These are phyloP conservation scores for Drechslerella coelobrocha DNA, from an alignment of 2,329 filamentous ascomycete species.

Conservation along the genomic window DNA sequence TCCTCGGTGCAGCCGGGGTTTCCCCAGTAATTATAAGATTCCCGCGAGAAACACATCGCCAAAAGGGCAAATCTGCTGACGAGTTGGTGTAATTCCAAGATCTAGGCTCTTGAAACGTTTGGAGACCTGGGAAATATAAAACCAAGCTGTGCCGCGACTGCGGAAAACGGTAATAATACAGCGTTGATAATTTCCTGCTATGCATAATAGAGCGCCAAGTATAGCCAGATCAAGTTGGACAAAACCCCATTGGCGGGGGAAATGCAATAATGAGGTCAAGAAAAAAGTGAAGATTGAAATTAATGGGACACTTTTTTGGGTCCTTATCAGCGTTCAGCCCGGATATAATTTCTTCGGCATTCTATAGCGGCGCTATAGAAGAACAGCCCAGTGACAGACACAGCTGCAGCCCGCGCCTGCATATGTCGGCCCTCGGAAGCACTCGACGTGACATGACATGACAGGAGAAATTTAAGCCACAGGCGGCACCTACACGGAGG, in stretches of 20 bases:
- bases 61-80: constrained; percentile 12
- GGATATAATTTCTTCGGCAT: too few relatives aligned
- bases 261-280: constrained; percentile 17
- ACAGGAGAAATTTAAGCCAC: neutral
- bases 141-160: constrained; percentile 27
- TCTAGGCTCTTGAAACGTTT: constrained; percentile 13
- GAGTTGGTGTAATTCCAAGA: neutral
- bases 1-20: neutral
- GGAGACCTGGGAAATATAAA: neutral
- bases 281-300: constrained; percentile 13
- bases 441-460: neutral
- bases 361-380: too few relatives aligned
- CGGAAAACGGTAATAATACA: constrained; percentile 21
- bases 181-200: constrained; percentile 13
- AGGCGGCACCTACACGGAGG: neutral
- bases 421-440: neutral
- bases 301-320: constrained; percentile 2
- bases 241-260: constrained; percentile 11
- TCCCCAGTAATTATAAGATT: constrained; percentile 15
- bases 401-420: neutral
- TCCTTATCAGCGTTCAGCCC: constrained; percentile 15
- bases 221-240: constrained; percentile 17
- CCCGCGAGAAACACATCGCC: constrained; percentile 11
- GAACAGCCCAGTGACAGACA: neutral
- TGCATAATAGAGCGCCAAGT: constrained; percentile 36